A percentile compares a stretch with the other conserved stretches of the same genome.
Evolutionary conservation across 495 filamentous ascomycete genomes (phyloP).

Genomic region (Cercophora samala): DNA sequence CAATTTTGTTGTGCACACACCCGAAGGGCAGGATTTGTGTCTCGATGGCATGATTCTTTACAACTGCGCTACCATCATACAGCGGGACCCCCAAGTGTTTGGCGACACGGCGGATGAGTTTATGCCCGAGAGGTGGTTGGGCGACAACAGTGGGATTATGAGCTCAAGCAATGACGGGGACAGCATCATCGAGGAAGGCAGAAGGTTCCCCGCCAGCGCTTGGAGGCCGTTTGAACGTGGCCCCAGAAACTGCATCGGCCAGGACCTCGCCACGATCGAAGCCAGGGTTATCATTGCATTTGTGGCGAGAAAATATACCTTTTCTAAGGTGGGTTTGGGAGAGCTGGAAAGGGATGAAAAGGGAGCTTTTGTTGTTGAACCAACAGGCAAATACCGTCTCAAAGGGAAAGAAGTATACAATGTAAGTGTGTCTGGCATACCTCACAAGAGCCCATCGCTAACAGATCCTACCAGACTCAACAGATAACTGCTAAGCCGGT

Average conservation of each 20-base stretch:
- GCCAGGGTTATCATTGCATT: constrained; percentile 38
- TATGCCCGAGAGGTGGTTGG: constrained; percentile 60
- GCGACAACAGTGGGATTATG: constrained; percentile 36
- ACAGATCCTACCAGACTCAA: constrained; percentile 23
- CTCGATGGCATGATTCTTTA: constrained; percentile 53
- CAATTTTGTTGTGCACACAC: constrained; percentile 35
- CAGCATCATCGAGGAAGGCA: constrained; percentile 23
- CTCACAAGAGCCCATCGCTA: neutral
- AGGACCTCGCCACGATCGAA: constrained; percentile 52
- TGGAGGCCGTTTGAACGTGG: constrained; percentile 57
- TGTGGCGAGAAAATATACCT: constrained; percentile 41
- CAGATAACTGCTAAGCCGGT: constrained; percentile 40
- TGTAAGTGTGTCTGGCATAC: constrained; percentile 32
- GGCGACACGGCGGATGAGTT: constrained; percentile 56
- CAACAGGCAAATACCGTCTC: constrained; percentile 28
- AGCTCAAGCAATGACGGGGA: constrained; percentile 21
- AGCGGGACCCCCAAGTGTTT: constrained; percentile 57
- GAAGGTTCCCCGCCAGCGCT: constrained; percentile 35
- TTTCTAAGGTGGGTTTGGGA: constrained; percentile 46
- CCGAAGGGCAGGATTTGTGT: constrained; percentile 57
- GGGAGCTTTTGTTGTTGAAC: constrained; percentile 33
- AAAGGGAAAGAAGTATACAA: constrained; percentile 35
- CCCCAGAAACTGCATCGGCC: constrained; percentile 56
- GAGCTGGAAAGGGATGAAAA: constrained; percentile 38
- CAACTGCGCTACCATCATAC: constrained; percentile 49